Percentiles rank a stretch among this genome's conserved stretches.
Evolutionary conservation across 2,329 filamentous ascomycete genomes (phyloP).

Genomic region (Cryphonectria parasitica): DNA sequence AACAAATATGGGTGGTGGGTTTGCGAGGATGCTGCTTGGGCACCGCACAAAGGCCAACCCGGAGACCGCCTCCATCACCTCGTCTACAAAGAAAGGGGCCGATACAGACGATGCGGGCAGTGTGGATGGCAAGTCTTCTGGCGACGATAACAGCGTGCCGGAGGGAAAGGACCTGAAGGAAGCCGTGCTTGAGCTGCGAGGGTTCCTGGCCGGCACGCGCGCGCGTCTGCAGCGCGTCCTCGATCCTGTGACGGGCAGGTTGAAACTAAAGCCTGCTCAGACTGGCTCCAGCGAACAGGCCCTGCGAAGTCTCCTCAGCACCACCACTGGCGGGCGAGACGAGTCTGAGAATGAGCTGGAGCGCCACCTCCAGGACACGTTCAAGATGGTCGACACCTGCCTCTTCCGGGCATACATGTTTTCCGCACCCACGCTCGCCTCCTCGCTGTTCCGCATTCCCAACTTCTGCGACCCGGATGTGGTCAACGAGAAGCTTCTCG

Average conservation of each 20-base stretch:
- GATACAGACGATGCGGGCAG: slow-evolving; percentile 62
- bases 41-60: slow-evolving; percentile 49
- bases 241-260: slow-evolving; percentile 63
- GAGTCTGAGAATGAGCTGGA: slow-evolving; percentile 67
- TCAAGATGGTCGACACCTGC: slow-evolving; percentile 87
- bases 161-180: slow-evolving; percentile 83
- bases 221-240: slow-evolving; percentile 65
- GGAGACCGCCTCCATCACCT: slow-evolving; percentile 64
- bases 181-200: slow-evolving; percentile 81
- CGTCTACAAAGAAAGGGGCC: slow-evolving; percentile 54
- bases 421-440: slow-evolving; percentile 79
- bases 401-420: slow-evolving; percentile 97
- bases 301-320: slow-evolving; percentile 51
- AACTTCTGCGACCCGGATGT: slow-evolving; percentile 98
- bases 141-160: slow-evolving; percentile 53
- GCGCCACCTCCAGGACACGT: slow-evolving; percentile 73
- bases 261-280: slow-evolving; percentile 55
- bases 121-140: slow-evolving; percentile 49
- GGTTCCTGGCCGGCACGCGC: slow-evolving; percentile 86
- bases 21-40: slow-evolving; percentile 59
- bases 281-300: slow-evolving; percentile 52
- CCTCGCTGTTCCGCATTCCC: slow-evolving; percentile 88
- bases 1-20: slow-evolving; percentile 46
- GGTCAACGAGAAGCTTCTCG: slow-evolving; percentile 88
- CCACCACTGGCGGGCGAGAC: slow-evolving; percentile 52